Evolutionary conservation across 1,284 basidiomycete species (phyloP).

Genomic region (Boletus austroedulis): DNA sequence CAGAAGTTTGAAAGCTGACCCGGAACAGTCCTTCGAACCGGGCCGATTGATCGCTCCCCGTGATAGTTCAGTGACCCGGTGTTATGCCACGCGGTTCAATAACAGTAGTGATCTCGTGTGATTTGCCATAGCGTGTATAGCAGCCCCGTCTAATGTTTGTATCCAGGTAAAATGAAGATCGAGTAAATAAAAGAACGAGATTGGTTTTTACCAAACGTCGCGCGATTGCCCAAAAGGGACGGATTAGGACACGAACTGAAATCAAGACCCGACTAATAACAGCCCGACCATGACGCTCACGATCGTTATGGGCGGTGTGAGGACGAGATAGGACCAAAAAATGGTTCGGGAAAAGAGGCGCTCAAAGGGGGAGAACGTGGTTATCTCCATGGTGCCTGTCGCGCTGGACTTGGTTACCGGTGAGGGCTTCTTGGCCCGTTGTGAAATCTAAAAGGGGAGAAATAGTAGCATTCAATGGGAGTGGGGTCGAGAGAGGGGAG

Average conservation of each 20-base stretch:
- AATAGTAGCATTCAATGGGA: too few relatives aligned
- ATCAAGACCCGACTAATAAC: constrained; percentile 47
- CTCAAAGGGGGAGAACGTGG: constrained; percentile 56
- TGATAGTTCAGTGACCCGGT: too few relatives aligned
- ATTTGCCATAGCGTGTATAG: too few relatives aligned
- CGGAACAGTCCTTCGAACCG: too few relatives aligned
- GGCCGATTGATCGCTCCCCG: too few relatives aligned
- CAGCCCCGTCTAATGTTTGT: too few relatives aligned
- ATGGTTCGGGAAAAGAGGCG: constrained; percentile 81
- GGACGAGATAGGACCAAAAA: constrained; percentile 79
- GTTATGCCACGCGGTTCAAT: too few relatives aligned
- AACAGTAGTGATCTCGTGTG: too few relatives aligned
- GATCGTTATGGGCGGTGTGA: constrained; percentile 81
- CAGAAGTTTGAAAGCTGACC: too few relatives aligned
- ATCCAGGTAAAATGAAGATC: background rate
- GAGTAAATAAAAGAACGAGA: background rate
- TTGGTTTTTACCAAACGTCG: too few relatives aligned
- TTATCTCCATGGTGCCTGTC: background rate
- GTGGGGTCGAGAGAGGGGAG: background rate
- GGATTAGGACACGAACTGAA: background rate
- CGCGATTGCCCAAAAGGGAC: too few relatives aligned
- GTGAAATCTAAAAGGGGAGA: constrained; percentile 17
- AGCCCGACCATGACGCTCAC: constrained; percentile 74
- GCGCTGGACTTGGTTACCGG: too few relatives aligned
- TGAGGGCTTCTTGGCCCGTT: constrained; percentile 6